Base-by-base conservation (phyloP, 2,329 filamentous ascomycete species). In the Claviceps monticola region DNA sequence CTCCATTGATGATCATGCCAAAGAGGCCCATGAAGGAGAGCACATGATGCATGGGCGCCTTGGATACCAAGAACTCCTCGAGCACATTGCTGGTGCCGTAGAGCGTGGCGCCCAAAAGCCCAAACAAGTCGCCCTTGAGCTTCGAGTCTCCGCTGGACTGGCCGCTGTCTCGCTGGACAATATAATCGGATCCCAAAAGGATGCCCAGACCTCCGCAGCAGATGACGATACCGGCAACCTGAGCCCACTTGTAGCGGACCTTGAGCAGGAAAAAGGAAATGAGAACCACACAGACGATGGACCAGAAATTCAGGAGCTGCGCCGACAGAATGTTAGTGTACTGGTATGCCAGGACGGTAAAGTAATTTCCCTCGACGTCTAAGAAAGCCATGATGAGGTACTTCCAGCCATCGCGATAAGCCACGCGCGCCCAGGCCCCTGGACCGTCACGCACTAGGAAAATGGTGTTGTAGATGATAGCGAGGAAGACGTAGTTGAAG, bases 231-330 rank as follows among this genome's bases (percentile, higher is more conserved):
- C 93, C 93, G 36, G 79, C 59, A 60, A 95, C 80, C 73, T 97
- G 93, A 53, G 86, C 81, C 64, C 79, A 73, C 71, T 89, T 88
- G 76, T 98, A 98, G 61, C 93, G 86, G 45, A 98, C 93, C 58
- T 76, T 78, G 53, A 98, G 79, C 60, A 96, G 74, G 56, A 83
- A 58, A 70, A 95, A 90, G 29, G 88, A 95, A 57, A 96, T 71
- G 55, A 86, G 64, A 19, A 97, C 88, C 21, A 98, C 93, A 56
- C 91, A 83, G 49, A 95, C 87, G 59, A 98, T 97, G 60, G 90
- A 87, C 91, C 91, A 97, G 72, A 97, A 97, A 75, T 96, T 96
- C 71, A 98, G 88, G 50, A 98, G 78, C 74, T 97, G 90, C 16
- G 89, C 89, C 19, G 86, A 93, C 48, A 97, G 77, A 60, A 96